Evolutionary conservation across 2,329 filamentous ascomycete genomes (phyloP), one percentile per base, ranked within the genome.

Genomic region (Dactylonectria macrodidyma): DNA sequence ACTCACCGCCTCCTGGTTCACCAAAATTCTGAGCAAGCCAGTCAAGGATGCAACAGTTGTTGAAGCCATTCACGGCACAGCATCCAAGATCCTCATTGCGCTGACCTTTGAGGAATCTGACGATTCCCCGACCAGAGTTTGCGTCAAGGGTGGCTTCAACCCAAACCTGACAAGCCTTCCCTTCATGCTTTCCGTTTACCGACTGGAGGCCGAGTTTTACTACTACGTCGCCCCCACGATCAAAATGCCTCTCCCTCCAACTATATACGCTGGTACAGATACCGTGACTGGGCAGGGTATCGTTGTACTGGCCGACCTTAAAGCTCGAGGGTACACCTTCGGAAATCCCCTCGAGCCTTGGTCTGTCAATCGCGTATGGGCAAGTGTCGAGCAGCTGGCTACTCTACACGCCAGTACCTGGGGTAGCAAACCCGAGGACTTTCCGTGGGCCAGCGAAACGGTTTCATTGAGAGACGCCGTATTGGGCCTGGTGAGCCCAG

Each of bases 61-160:
- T 2, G 50, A 72, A 1, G 22, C 9, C 0, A 63, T 69, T 24
- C 65, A 64, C 2, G 59, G 71, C 14, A 71, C 65, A 11, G 70
- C 62, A 1, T 69, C 68, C 4, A 67, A 69, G 11, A 50, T 69
- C 8, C 10, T 47, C 0, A 24, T 65, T 2, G 12, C 38, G 6
- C 22, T 71, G 2, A 50, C 11, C 0, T 62, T 47, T 22, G 9
- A 46, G 5, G 47, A 33, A 19, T 2, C 11, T 2, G 22, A 4
- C 16, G 9, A 41, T 41, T 8, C 3, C 2, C 58, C 58, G 2
- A 46, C 11, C 4, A 55, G 5, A 19, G 6, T 68, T 3, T 71
- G 66, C 5, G 60, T 72, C 22, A 71, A 71, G 33, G 58, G 69
- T 2, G 66, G 69, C 0, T 61, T 67, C 16, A 67, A 69, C 1